These are phyloP conservation scores for Phytophthora niederhauseri DNA, from an alignment of 352 stramenopile species.

Conservation along the genomic window DNA sequence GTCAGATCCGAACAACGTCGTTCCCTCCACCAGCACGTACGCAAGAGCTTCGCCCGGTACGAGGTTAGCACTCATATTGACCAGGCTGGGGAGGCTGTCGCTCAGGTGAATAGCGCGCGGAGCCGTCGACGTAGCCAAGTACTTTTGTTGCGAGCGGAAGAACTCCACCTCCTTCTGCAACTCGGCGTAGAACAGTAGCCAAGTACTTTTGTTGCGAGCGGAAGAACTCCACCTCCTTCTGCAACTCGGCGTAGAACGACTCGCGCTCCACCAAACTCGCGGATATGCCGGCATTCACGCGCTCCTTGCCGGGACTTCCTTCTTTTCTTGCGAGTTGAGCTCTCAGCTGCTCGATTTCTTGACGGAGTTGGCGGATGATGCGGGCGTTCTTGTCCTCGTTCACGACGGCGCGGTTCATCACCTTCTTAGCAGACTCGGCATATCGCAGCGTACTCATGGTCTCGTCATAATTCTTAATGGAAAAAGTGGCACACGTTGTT, in stretches of 20 bases:
- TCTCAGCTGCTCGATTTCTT: slow-evolving; percentile 71
- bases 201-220: slow-evolving; percentile 39
- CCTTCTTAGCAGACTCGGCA: slow-evolving; percentile 82
- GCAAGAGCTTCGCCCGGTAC: slow-evolving; percentile 39
- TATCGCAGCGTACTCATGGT: slow-evolving; percentile 88
- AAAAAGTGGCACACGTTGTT: background rate
- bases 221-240: slow-evolving; percentile 57
- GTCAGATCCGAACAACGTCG: slow-evolving; percentile 54
- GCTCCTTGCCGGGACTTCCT: slow-evolving; percentile 37
- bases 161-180: slow-evolving; percentile 58
- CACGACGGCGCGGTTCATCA: slow-evolving; percentile 82
- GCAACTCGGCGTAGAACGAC: slow-evolving; percentile 50
- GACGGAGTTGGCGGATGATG: slow-evolving; percentile 76
- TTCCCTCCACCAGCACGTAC: slow-evolving; percentile 49
- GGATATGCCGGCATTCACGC: slow-evolving; percentile 33
- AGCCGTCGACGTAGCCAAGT: slow-evolving; percentile 4
- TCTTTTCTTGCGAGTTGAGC: slow-evolving; percentile 46
- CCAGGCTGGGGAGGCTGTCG: slow-evolving; percentile 47
- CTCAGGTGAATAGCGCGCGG: slow-evolving; percentile 36
- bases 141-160: slow-evolving; percentile 42
- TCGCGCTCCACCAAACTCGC: slow-evolving; percentile 54
- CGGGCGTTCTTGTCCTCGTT: slow-evolving; percentile 86
- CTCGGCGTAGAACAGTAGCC: slow-evolving; percentile 51
- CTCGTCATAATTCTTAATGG: slow-evolving; percentile 76
- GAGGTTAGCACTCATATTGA: slow-evolving; percentile 48